These are phyloP conservation scores for Zangia roseola DNA, from an alignment of 768 basidiomycete genomes.

Conservation along the genomic window DNA sequence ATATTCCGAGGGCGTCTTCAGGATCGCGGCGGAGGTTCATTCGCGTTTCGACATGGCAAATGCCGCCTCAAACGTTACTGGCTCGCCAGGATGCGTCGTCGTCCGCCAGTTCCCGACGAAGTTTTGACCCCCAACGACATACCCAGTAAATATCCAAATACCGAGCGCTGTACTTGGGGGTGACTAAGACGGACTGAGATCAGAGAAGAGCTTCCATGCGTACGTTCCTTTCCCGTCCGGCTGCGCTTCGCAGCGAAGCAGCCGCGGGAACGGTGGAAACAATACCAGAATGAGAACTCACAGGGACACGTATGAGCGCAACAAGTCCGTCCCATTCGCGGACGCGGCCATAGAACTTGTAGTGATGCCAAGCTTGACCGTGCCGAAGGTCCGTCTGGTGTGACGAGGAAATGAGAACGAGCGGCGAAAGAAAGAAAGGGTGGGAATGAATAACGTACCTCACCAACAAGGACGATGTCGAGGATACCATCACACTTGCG, in stretches of 20 bases:
- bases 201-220: background rate
- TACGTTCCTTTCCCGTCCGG: background rate
- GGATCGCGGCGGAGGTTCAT: slow-evolving; percentile 1
- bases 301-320: slow-evolving; percentile 46
- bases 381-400: slow-evolving; percentile 49
- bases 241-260: background rate
- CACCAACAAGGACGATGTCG: slow-evolving; percentile 63
- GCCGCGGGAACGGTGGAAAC: background rate
- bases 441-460: slow-evolving; percentile 35
- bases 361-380: slow-evolving; percentile 47
- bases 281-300: slow-evolving; percentile 8
- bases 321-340: slow-evolving; percentile 60
- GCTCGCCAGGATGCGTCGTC: slow-evolving; percentile 32
- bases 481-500: slow-evolving; percentile 51
- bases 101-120: slow-evolving; percentile 74
- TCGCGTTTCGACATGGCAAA: slow-evolving; percentile 58
- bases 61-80: slow-evolving; percentile 57
- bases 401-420: background rate
- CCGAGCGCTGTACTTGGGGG: slow-evolving; percentile 13
- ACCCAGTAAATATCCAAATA: slow-evolving; percentile 62
- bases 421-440: background rate
- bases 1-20: background rate
- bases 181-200: slow-evolving; percentile 6
- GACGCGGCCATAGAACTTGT: slow-evolving; percentile 51
- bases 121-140: slow-evolving; percentile 60